phyloP scores from a whole-genome alignment of 1,284 basidiomycete species.

The Heterobasidion irregulare region DNA sequence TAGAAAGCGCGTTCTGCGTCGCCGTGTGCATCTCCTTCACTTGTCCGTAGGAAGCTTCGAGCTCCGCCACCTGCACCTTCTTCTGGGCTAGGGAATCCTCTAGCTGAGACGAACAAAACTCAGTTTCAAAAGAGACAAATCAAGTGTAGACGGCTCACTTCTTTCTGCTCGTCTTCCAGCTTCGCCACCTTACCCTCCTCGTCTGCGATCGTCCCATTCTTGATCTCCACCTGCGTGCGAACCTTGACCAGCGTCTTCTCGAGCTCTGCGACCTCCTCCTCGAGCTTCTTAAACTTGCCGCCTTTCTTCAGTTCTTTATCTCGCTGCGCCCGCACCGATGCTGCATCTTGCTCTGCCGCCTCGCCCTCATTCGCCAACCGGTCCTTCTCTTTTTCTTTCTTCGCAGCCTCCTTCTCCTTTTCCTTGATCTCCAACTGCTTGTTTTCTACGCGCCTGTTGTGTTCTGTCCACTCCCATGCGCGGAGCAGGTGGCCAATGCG shows the following conservation, averaged over 20 bases:
- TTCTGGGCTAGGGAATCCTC: constrained; percentile 49
- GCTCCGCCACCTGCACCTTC: constrained; percentile 46
- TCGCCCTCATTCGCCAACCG: constrained; percentile 37
- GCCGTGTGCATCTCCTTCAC: constrained; percentile 71
- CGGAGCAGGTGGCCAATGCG: constrained; percentile 78
- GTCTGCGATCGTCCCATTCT: constrained; percentile 70
- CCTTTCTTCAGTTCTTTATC: constrained; percentile 63
- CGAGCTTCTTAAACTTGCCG: constrained; percentile 68
- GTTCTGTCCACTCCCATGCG: constrained; percentile 84
- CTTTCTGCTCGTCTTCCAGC: constrained; percentile 49
- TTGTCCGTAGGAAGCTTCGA: constrained; percentile 56
- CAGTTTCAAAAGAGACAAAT: constrained; percentile 4
- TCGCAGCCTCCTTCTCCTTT: constrained; percentile 33
- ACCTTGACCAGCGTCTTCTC: constrained; percentile 84
- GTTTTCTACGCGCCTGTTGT: constrained; percentile 33
- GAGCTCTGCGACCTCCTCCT: constrained; percentile 65
- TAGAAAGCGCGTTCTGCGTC: constrained; percentile 56
- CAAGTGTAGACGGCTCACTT: constrained; percentile 34
- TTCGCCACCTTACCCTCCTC: constrained; percentile 62
- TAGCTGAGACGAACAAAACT: constrained; percentile 31
- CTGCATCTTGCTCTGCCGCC: constrained; percentile 44
- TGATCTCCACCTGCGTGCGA: constrained; percentile 83
- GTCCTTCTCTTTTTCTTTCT: constrained; percentile 42
- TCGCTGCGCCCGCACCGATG: constrained; percentile 61
- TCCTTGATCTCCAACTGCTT: constrained; percentile 50